phyloP scores from a whole-genome alignment of 139 green algal genomes.

The Parachlorella kessleri region DNA sequence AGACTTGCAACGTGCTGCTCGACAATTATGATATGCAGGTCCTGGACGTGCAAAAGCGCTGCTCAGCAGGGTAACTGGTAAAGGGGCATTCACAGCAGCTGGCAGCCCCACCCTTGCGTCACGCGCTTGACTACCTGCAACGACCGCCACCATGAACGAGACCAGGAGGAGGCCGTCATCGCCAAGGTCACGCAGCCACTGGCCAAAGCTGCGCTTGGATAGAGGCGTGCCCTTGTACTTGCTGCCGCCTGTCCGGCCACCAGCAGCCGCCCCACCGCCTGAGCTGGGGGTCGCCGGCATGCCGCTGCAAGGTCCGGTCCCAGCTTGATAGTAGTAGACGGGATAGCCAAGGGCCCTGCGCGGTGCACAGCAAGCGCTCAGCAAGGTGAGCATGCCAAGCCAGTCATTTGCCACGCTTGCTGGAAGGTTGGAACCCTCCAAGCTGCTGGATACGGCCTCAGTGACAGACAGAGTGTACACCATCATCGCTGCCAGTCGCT shows the following conservation, averaged over 20 bases:
- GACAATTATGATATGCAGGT: too few relatives aligned
- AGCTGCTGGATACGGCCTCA: too few relatives aligned
- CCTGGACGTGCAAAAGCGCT: too few relatives aligned
- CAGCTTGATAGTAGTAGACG: constrained; percentile 23
- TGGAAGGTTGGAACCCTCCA: too few relatives aligned
- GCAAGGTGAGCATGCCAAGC: not conserved
- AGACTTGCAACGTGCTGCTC: too few relatives aligned
- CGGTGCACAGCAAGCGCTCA: not conserved
- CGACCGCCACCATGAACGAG: not conserved
- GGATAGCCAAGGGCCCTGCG: constrained; percentile 14
- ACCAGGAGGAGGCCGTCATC: not conserved
- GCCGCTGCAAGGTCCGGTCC: constrained; percentile 9
- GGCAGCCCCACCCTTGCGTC: not conserved
- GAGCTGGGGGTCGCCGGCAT: not conserved
- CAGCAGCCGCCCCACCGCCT: too few relatives aligned
- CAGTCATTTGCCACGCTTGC: too few relatives aligned
- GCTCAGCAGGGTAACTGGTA: too few relatives aligned
- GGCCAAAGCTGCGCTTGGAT: constrained; percentile 8
- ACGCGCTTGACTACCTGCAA: not conserved
- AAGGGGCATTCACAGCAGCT: too few relatives aligned
- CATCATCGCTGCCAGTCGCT: too few relatives aligned
- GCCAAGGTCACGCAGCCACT: constrained; percentile 7
- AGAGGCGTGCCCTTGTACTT: not conserved
- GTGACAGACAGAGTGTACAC: too few relatives aligned
- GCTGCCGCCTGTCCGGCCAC: not conserved